Conservation (phyloP, 768 basidiomycete genomes). For the Pleurotus ostreatus region DNA sequence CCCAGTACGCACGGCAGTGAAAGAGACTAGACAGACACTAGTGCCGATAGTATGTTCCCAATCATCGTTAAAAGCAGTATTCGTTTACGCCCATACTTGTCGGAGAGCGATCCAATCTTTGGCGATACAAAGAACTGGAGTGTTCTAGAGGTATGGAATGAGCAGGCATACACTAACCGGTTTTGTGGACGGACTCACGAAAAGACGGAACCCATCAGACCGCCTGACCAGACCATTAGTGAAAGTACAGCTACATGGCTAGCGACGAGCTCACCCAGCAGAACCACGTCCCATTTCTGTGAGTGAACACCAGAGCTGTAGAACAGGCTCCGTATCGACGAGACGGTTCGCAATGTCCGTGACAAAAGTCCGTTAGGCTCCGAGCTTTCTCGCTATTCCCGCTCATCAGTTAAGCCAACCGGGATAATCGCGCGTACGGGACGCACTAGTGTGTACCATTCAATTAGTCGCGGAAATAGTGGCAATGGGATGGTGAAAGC, state of each 20-base stretch:
- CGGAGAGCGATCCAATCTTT: constrained; percentile 77
- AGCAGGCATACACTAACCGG: constrained; percentile 20
- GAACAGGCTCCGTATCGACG: constrained; percentile 60
- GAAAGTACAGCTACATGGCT: background rate
- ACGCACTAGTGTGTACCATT: constrained; percentile 80
- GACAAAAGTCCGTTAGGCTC: constrained; percentile 70
- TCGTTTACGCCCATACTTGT: constrained; percentile 84
- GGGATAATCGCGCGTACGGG: background rate
- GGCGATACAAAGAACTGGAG: constrained; percentile 85
- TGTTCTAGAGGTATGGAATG: constrained; percentile 41
- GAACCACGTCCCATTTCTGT: constrained; percentile 88
- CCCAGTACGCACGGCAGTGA: background rate
- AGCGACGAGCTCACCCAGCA: constrained; percentile 57
- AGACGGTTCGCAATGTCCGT: constrained; percentile 63
- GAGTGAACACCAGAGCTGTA: constrained; percentile 58
- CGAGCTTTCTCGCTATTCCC: constrained; percentile 61
- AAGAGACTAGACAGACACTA: constrained; percentile 51
- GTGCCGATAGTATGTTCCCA: constrained; percentile 89
- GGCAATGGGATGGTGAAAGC: constrained; percentile 96
- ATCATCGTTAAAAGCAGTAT: constrained; percentile 85
- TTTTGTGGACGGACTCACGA: constrained; percentile 51
- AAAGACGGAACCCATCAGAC: constrained; percentile 91
- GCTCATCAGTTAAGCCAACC: background rate
- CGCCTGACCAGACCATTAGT: constrained; percentile 42
- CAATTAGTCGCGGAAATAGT: constrained; percentile 94